Conservation (phyloP, 2,329 filamentous ascomycete species). For the Aspergillus eucalypticola region DNA sequence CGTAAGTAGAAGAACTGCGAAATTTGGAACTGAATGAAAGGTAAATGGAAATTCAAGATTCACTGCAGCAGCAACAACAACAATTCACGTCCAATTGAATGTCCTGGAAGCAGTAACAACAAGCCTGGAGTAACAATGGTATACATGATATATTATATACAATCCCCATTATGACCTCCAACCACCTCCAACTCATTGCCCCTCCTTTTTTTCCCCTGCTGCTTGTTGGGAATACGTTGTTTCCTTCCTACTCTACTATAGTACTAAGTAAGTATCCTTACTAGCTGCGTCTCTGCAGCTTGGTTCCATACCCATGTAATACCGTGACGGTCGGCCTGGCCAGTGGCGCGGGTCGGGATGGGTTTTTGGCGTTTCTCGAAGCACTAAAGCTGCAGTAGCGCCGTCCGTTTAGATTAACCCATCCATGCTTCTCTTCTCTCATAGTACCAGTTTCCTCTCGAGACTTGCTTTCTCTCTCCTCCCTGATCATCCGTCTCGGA, state of each 20-base stretch:
- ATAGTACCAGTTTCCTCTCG: too few species aligned
- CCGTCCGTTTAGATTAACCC: slow-evolving; percentile 1
- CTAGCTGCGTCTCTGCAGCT: background rate
- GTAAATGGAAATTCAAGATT: background rate
- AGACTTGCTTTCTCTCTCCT: too few species aligned
- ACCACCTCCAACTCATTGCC: background rate
- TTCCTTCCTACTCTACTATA: background rate
- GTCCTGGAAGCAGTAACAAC: background rate
- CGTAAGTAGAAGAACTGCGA: slow-evolving; percentile 19
- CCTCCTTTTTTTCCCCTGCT: background rate
- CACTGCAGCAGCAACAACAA: background rate
- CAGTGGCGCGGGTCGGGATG: background rate
- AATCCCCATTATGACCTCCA: background rate
- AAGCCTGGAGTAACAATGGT: background rate
- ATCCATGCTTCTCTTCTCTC: background rate
- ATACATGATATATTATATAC: slow-evolving; percentile 1
- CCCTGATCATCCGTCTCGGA: too few species aligned
- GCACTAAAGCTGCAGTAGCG: slow-evolving; percentile 2
- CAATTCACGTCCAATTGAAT: background rate
- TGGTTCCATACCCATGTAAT: background rate
- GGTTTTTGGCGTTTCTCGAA: slow-evolving; percentile 2
- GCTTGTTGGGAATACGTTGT: background rate
- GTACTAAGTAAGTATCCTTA: background rate
- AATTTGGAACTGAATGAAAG: slow-evolving; percentile 4
- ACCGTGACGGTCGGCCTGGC: background rate